Base-by-base conservation (phyloP, 768 basidiomycete species). In the Floccularia luteovirens region DNA sequence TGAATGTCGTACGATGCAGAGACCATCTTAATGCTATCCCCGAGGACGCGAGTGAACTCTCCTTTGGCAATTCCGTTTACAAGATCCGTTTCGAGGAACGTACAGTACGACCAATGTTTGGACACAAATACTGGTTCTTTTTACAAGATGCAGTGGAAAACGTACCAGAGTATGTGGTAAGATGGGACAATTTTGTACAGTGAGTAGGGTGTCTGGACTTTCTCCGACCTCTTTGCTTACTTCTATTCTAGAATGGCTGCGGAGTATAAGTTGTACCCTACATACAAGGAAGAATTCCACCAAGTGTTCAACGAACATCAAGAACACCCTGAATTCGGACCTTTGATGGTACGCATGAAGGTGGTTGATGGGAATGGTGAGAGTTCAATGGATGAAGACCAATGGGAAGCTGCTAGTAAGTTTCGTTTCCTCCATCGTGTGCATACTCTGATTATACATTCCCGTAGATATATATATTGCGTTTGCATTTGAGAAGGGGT, bases 321-420 rank as follows among this genome's bases (percentile, higher is more conserved):
- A 43, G 75, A 85, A 19, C 74, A 85, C 47, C 60, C 74, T 2
- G 91, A 96, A 50, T 97, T 89, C 54, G 77, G 77, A 14, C 74
- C 78, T n/a, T 68, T 98, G 13, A 69, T 98, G 62, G 67, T 83
- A 43, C 74, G 78, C 49, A 99, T 99, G 96, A 86, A 81, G 46
- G 96, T 99, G 21, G 77, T 96, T 31, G 84, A 96, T 53, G 63
- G 68, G 13, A 72, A 83, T 30, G 91, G 92, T 1, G 85, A 85
- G 62, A 93, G 89, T 53, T 66, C 87, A 39, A 96, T 98, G 89
- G 79, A 92, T 48, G 85, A 87, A 48, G 84, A 88, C 50, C 93
- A 98, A 61, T 96, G 94, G 90, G 92, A 97, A 54, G 94, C 94
- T 46, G 92, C 91, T n/a, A 97, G 96, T 97, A 61, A 62, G 91